These are phyloP conservation scores for Bryoerythrophyllum caledonicum DNA, from an alignment of 225 moss, liverwort and hornwort species.

Conservation along the genomic window DNA sequence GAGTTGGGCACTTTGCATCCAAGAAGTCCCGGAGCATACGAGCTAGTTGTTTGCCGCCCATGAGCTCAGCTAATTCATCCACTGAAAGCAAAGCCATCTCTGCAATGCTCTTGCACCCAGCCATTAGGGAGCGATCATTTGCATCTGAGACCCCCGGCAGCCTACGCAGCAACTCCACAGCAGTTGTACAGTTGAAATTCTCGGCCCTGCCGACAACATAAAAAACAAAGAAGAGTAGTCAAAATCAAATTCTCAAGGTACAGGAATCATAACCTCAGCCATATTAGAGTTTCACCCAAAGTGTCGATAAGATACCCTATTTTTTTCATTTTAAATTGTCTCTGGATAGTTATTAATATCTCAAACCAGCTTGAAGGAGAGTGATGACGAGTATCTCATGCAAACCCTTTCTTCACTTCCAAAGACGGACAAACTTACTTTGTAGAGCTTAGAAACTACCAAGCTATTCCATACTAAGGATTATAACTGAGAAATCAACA, in stretches of 20 bases:
- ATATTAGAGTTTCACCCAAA: neutral
- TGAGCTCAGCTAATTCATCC: constrained; percentile 78
- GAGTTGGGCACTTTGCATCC: constrained; percentile 91
- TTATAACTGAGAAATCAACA: too few relatives aligned
- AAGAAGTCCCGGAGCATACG: constrained; percentile 95
- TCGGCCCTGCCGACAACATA: constrained; percentile 69
- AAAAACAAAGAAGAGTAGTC: neutral
- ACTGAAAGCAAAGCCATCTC: constrained; percentile 80
- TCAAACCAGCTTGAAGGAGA: too few relatives aligned
- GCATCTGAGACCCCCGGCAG: constrained; percentile 97
- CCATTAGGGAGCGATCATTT: constrained; percentile 90
- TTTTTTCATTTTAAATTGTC: too few relatives aligned
- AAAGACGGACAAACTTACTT: too few relatives aligned
- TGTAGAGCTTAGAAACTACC: too few relatives aligned
- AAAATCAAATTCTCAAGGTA: neutral
- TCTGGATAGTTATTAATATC: too few relatives aligned
- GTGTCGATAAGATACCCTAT: too few relatives aligned
- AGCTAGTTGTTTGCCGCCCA: constrained; percentile 91
- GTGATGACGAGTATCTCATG: too few relatives aligned
- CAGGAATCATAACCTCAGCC: neutral
- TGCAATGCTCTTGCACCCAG: constrained; percentile 85
- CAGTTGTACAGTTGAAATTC: constrained; percentile 86
- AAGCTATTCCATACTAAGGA: too few relatives aligned
- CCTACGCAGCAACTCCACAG: constrained; percentile 88
- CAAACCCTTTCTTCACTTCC: too few relatives aligned